A percentile compares a stretch with the other conserved stretches of the same genome.
phyloP scores from a whole-genome alignment of 164 flowering plant genomes.

The Magnolia changhungtana region DNA sequence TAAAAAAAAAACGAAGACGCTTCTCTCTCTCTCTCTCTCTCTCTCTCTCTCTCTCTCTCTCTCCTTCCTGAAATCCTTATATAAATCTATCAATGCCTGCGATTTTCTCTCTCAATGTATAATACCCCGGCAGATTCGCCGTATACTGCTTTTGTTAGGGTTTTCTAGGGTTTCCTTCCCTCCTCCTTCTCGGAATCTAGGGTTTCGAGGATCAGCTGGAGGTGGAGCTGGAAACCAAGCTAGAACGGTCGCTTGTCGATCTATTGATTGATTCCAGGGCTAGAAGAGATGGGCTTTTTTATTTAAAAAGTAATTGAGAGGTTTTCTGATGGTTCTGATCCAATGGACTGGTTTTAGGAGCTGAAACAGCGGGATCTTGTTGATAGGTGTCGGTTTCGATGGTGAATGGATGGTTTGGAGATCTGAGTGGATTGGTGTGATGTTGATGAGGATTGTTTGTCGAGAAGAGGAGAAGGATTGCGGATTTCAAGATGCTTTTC shows the following conservation, averaged over 20 bases:
- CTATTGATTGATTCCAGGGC: not conserved
- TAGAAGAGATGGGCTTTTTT: not conserved
- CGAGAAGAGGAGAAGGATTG: constrained; percentile 11
- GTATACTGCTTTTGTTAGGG: not conserved
- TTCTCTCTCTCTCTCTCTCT: not conserved
- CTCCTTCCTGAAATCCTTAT: not conserved
- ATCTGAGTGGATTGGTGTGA: constrained; percentile 23
- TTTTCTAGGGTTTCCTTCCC: not conserved
- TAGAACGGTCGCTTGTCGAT: not conserved
- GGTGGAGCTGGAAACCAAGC: not conserved
- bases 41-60: not conserved
- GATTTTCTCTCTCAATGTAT: not conserved
- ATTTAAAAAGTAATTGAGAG: not conserved
- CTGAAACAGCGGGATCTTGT: not conserved
- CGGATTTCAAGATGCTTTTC: constrained; percentile 65
- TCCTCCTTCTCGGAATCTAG: not conserved
- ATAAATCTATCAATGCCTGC: not conserved
- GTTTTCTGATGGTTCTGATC: not conserved
- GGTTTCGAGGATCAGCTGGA: not conserved
- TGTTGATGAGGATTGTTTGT: constrained; percentile 20
- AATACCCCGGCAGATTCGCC: not conserved
- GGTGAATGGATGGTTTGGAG: constrained; percentile 9
- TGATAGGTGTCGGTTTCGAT: not conserved
- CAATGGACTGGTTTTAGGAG: not conserved
- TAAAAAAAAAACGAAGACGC: not conserved